Conservation (phyloP, 352 stramenopile genomes). For the Plasmopara muralis region DNA sequence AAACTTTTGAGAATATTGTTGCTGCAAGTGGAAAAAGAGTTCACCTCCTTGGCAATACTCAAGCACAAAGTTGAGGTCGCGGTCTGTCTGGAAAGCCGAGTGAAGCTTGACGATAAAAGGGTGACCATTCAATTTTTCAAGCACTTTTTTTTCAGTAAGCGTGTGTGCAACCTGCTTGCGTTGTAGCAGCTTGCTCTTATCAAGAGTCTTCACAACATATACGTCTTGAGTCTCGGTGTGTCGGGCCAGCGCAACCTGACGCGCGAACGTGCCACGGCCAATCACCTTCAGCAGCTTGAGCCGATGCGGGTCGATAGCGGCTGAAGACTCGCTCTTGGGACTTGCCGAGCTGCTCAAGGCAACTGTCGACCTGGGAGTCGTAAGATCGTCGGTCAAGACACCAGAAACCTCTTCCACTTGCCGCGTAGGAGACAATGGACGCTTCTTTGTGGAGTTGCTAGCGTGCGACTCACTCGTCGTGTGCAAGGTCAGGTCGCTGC, state of each 20-base stretch:
- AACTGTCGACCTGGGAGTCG: too few species aligned
- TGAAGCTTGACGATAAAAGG: slow-evolving; percentile 78
- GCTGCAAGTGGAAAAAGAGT: slow-evolving; percentile 82
- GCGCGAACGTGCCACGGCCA: slow-evolving; percentile 73
- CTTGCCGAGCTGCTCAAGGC: too few species aligned
- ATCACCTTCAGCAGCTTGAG: slow-evolving; percentile 83
- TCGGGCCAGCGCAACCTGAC: slow-evolving; percentile 69
- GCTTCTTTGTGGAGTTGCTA: too few species aligned
- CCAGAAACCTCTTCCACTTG: too few species aligned
- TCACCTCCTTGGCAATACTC: slow-evolving; percentile 81
- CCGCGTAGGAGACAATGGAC: too few species aligned
- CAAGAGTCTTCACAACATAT: slow-evolving; percentile 77
- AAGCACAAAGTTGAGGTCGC: slow-evolving; percentile 77
- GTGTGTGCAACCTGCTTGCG: slow-evolving; percentile 79
- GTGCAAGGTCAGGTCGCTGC: too few species aligned
- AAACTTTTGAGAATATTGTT: slow-evolving; percentile 67
- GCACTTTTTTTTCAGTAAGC: slow-evolving; percentile 71
- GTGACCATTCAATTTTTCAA: slow-evolving; percentile 52
- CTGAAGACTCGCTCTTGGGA: slow-evolving; percentile 1
- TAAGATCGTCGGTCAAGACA: too few species aligned
- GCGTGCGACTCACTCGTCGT: too few species aligned
- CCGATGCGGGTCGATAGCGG: slow-evolving; percentile 49
- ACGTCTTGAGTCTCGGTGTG: slow-evolving; percentile 45
- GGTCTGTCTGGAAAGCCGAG: slow-evolving; percentile 64
- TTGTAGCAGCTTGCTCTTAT: slow-evolving; percentile 66